Conservation (phyloP, 768 basidiomycete species). For the Floccularia luteovirens region DNA sequence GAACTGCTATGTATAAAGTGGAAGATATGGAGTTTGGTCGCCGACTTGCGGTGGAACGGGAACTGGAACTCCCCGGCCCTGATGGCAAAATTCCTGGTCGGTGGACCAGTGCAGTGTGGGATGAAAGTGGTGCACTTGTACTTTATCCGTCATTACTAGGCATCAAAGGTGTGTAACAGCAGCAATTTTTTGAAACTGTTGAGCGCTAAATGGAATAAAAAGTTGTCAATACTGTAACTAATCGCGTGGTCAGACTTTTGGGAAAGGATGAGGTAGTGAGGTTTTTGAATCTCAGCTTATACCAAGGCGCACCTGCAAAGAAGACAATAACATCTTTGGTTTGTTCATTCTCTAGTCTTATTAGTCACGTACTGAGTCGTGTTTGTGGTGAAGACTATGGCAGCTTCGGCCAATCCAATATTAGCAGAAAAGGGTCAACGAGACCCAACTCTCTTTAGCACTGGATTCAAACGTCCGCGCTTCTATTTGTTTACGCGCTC, state of each 20-base stretch:
- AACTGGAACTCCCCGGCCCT: slow-evolving; percentile 76
- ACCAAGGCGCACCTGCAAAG: slow-evolving; percentile 92
- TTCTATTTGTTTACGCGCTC: slow-evolving; percentile 93
- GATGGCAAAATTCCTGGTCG: slow-evolving; percentile 67
- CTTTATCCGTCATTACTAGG: slow-evolving; percentile 91
- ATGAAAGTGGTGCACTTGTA: slow-evolving; percentile 93
- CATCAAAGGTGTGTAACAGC: slow-evolving; percentile 71
- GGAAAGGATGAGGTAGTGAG: slow-evolving; percentile 94
- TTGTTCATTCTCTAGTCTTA: slow-evolving; percentile 14
- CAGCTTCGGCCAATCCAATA: slow-evolving; percentile 92
- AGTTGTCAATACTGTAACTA: slow-evolving; percentile 95
- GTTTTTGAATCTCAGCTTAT: slow-evolving; percentile 82
- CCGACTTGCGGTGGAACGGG: slow-evolving; percentile 86
- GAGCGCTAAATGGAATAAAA: not conserved
- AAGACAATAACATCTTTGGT: slow-evolving; percentile 75
- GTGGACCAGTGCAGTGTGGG: slow-evolving; percentile 93
- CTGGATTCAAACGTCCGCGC: slow-evolving; percentile 85
- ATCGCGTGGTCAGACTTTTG: slow-evolving; percentile 79
- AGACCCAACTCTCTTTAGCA: slow-evolving; percentile 90
- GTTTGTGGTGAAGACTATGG: slow-evolving; percentile 62
- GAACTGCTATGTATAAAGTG: slow-evolving; percentile 83
- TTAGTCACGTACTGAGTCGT: not conserved
- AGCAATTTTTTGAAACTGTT: not conserved
- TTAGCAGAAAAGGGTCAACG: slow-evolving; percentile 76
- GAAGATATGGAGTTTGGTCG: slow-evolving; percentile 99